Evolutionary conservation across 306 rosid genomes (phyloP).

Genomic region (Pterocarpus santalinus): DNA sequence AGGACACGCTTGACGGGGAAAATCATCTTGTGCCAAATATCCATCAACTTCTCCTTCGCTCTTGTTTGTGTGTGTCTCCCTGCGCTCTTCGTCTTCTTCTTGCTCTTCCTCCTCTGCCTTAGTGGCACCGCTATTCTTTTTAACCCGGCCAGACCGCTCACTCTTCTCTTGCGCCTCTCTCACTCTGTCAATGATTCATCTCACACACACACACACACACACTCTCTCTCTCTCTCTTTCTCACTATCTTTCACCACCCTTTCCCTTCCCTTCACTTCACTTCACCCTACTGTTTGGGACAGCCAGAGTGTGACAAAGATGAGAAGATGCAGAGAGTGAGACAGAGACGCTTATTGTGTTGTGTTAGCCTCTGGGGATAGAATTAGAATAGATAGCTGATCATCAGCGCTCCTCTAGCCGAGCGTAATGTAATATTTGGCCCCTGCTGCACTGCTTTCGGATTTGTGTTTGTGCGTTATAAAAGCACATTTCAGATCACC

Average conservation of each 20-base stretch:
- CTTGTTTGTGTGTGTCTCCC: not conserved
- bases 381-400: too few species aligned
- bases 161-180: not conserved
- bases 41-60: slow-evolving; percentile 60
- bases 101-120: slow-evolving; percentile 49
- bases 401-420: too few species aligned
- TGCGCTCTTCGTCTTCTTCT: slow-evolving; percentile 27
- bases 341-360: too few species aligned
- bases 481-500: slow-evolving; percentile 39
- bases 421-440: too few species aligned
- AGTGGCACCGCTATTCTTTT: slow-evolving; percentile 51
- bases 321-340: too few species aligned
- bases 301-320: not conserved
- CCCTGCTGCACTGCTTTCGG: not conserved
- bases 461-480: not conserved
- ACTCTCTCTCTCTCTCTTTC: not conserved
- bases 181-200: too few species aligned
- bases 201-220: too few species aligned
- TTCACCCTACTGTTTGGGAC: too few species aligned
- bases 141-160: slow-evolving; percentile 62
- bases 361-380: too few species aligned
- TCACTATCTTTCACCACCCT: too few species aligned
- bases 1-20: slow-evolving; percentile 83
- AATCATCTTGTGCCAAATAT: slow-evolving; percentile 67
- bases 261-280: too few species aligned